These are phyloP conservation scores for Dioscorea cayenensis DNA, from an alignment of 116 monocot genomes.

Conservation along the genomic window DNA sequence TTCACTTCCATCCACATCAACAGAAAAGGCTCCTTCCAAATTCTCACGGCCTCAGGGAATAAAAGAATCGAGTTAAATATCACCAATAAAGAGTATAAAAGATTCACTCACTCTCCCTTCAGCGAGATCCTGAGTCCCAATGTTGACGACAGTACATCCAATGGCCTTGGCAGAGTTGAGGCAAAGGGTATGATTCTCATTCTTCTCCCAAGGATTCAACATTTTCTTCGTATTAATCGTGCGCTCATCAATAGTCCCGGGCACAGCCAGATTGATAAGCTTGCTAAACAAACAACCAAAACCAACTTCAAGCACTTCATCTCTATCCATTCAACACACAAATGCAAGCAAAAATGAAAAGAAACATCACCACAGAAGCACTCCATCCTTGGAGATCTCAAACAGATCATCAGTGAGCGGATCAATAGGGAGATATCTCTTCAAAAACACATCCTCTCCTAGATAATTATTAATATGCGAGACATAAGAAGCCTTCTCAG, in stretches of 20 bases:
- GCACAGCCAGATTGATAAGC: slow-evolving; percentile 64
- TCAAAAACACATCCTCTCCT: slow-evolving; percentile 35
- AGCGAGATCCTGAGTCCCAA: slow-evolving; percentile 62
- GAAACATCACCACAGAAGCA: slow-evolving; percentile 42
- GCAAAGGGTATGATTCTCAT: slow-evolving; percentile 60
- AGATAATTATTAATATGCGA: slow-evolving; percentile 51
- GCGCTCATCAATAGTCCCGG: slow-evolving; percentile 60
- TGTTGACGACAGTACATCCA: slow-evolving; percentile 69
- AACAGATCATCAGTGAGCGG: slow-evolving; percentile 41
- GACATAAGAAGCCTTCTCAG: slow-evolving; percentile 55
- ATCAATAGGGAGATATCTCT: slow-evolving; percentile 40
- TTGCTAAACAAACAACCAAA: slow-evolving; percentile 27
- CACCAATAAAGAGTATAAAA: not conserved
- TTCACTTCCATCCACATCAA: not conserved
- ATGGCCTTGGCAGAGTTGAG: slow-evolving; percentile 71
- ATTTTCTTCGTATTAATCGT: slow-evolving; percentile 59
- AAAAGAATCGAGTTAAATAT: not conserved
- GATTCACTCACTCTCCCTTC: slow-evolving; percentile 51
- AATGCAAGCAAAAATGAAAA: not conserved
- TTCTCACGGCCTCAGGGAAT: too few relatives aligned
- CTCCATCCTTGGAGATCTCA: slow-evolving; percentile 47
- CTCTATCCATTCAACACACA: not conserved
- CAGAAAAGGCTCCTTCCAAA: not conserved
- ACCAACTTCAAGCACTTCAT: not conserved
- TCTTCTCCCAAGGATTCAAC: slow-evolving; percentile 70